A percentile compares a stretch with the other conserved stretches of the same genome.
phyloP scores from a whole-genome alignment of 179 eudicot genomes.

The Sideroxylon spinosum region DNA sequence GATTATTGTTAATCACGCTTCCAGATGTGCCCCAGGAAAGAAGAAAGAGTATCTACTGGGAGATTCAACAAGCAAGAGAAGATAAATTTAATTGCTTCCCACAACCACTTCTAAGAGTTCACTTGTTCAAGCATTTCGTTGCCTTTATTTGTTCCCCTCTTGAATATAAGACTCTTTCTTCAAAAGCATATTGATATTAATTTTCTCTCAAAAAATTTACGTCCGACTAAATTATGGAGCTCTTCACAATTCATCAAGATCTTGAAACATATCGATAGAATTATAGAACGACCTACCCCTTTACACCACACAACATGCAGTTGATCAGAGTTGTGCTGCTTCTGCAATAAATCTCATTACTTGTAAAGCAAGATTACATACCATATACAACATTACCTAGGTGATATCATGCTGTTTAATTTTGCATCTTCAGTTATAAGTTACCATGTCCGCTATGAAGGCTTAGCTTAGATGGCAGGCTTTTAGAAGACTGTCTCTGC shows the following conservation, averaged over 20 bases:
- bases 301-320: neutral
- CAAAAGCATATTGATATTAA: neutral
- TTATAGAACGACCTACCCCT: neutral
- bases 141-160: constrained; percentile 2
- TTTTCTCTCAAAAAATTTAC: neutral
- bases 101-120: neutral
- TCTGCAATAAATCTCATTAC: neutral
- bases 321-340: neutral
- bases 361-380: neutral
- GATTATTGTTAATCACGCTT: neutral
- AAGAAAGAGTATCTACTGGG: neutral
- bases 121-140: neutral
- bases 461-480: neutral
- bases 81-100: neutral
- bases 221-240: neutral
- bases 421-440: neutral
- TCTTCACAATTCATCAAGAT: neutral
- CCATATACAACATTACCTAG: neutral
- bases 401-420: neutral
- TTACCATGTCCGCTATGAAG: neutral
- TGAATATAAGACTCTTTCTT: neutral
- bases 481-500: neutral
- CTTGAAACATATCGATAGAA: neutral
- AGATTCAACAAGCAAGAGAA: neutral
- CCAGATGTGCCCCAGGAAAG: neutral